Evolutionary conservation across 176 grass and related monocot species (phyloP).

Genomic region (Oryza coarctata): DNA sequence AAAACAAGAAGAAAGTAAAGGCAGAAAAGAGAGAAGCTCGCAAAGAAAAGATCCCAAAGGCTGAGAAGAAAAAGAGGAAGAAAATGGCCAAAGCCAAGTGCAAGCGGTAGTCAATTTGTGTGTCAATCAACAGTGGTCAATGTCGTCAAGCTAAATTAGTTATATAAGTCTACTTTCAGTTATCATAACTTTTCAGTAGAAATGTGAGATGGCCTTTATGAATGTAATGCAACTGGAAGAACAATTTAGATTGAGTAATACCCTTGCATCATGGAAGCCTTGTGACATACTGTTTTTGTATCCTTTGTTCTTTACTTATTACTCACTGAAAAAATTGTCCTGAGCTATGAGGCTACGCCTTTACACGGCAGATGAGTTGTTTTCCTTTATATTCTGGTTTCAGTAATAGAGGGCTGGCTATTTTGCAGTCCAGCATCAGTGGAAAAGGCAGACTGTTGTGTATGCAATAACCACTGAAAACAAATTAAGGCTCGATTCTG

Average conservation of each 20-base stretch:
- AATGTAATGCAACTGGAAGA: neutral
- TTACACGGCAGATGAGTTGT: too few relatives aligned
- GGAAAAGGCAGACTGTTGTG: too few relatives aligned
- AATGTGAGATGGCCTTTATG: neutral
- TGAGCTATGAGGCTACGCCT: too few relatives aligned
- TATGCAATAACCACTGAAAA: too few relatives aligned
- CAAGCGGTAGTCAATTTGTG: conserved; percentile 42
- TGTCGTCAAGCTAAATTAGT: neutral
- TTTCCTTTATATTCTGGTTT: too few relatives aligned
- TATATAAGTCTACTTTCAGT: neutral
- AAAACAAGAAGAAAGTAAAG: conserved; percentile 92
- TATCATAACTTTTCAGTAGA: neutral
- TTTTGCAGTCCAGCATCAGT: too few relatives aligned
- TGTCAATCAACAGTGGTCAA: neutral
- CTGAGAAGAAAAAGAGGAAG: conserved; percentile 89
- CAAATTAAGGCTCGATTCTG: too few relatives aligned
- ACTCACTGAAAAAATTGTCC: too few relatives aligned
- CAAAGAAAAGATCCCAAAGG: conserved; percentile 72
- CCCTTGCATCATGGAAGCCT: neutral
- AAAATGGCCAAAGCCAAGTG: conserved; percentile 96
- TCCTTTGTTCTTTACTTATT: too few relatives aligned
- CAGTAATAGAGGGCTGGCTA: too few relatives aligned
- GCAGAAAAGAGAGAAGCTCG: conserved; percentile 81
- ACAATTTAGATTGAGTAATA: neutral
- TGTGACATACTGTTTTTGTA: too few relatives aligned